Base-by-base conservation (phyloP, 305 asterid species). In the Solanum hybrid region DNA sequence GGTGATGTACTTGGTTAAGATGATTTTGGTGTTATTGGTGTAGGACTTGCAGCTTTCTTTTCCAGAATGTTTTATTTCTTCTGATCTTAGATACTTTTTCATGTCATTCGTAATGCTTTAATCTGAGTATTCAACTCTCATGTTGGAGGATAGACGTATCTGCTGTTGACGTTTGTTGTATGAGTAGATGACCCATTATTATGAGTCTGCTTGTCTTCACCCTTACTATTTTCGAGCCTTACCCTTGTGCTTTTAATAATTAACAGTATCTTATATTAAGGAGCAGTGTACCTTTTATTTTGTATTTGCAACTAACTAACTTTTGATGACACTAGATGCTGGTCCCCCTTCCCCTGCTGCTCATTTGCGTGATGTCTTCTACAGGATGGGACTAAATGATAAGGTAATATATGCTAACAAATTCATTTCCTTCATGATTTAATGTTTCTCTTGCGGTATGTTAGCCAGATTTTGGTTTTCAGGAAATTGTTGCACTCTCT, bases 401-500 rank as follows among this genome's bases (percentile, higher is more conserved):
- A 95, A 97, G 99, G 99, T 97, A 89, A 85, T 89, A 6, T 4
- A 83, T 88, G 89, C 34, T 88, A 5, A 42, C 69, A 42, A 46
- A 31, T 83, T 83, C 87, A 29, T 83, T 31, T 28, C 29, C 37
- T 51, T 83, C 2, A 26, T 83, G 28, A 83, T 83, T 75, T 83
- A 20, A 20, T 89, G 90, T 83, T 88, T 29, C 86, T 75, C 24
- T 34, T 77, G 83, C 14, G n/a, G 46, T 22, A 34, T 77, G 84
- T 85, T 88, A 40, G 80, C 83, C 42, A 89, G 85, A 86, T 89
- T 91, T 81, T 86, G 76, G 22, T 89, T 84, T 91, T 88, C 95
- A 97, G 99, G 99, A 97, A 93, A 96, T 97, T 90, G 99, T 97
- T 90, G 99, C 98, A 64, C 99, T 97, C 67, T 97, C 99, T 88